Base-by-base conservation (phyloP, 176 grass and related monocot species). In the Musa schizocarpa region DNA sequence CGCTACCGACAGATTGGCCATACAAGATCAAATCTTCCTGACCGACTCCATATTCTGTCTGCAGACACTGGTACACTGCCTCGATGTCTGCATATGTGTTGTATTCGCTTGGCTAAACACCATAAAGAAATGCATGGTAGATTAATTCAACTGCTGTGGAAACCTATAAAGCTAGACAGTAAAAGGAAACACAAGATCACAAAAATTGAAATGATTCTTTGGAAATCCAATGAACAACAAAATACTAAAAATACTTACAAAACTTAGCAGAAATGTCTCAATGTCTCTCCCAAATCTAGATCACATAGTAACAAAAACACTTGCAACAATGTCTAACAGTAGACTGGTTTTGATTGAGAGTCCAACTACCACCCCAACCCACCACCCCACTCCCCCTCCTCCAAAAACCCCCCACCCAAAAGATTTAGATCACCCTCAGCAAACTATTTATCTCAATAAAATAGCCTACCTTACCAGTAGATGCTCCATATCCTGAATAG, bases 21-120 rank as follows among this genome's bases (percentile, higher is more conserved):
- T 99, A 99, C 79, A 99, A 81, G 83, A 99, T 92, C 84, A 99
- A 69, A 48, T 94, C 85, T 86, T 99, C 96, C 80, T 99, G 96
- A 51, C 96, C 92, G 59, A 99, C 84, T 76, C 96, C 96, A 49
- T 99, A 99, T 78, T 99, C 91, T 4, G 82, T 92, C 84, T 94
- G 82, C 68, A 99, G 79, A 78, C 96, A 99, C 48, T 92, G 83
- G 76, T 99, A 99, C 57, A 99, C 96, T 84, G 96, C 90, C 79
- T 99, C 91, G 76, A 99, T 95, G 74, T 99, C 96, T 75, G 91
- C 96, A 82, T 99, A 99, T 80, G 96, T 99, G 77, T 95, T 92
- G 65, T 86, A 80, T 84, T 99, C 96, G 66, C 88, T 89, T 22
- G 96, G 91, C 88, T 93, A 79, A 80, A 78, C 34, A 81, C 80